These are phyloP conservation scores for Suillus paluster DNA, from an alignment of 768 basidiomycete genomes.

Conservation along the genomic window DNA sequence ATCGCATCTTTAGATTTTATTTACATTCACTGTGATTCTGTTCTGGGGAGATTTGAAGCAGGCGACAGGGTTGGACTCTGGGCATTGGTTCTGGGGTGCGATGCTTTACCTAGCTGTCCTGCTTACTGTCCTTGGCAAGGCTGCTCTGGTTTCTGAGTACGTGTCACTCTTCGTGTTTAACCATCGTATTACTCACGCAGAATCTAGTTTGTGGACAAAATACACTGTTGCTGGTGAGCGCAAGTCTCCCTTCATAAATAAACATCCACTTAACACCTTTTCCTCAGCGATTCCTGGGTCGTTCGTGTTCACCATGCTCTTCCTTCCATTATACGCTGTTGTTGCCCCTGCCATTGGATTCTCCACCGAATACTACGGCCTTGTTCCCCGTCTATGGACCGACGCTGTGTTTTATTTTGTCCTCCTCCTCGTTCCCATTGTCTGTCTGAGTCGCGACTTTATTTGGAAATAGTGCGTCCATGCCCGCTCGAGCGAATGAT, in stretches of 20 bases:
- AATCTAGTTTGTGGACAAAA: slow-evolving; percentile 93
- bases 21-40: slow-evolving; percentile 83
- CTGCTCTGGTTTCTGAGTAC: slow-evolving; percentile 95
- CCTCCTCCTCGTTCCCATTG: slow-evolving; percentile 78
- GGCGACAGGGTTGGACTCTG: slow-evolving; percentile 78
- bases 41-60: slow-evolving; percentile 95
- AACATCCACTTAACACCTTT: slow-evolving; percentile 13
- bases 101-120: slow-evolving; percentile 93
- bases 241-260: background rate
- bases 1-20: slow-evolving; percentile 64
- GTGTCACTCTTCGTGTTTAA: slow-evolving; percentile 34
- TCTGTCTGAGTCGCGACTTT: slow-evolving; percentile 88
- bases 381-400: slow-evolving; percentile 90
- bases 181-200: slow-evolving; percentile 1
- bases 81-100: slow-evolving; percentile 99
- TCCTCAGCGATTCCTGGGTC: slow-evolving; percentile 91
- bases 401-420: slow-evolving; percentile 89
- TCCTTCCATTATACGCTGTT: slow-evolving; percentile 88
- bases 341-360: slow-evolving; percentile 87
- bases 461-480: slow-evolving; percentile 91
- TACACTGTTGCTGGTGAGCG: slow-evolving; percentile 88
- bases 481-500: slow-evolving; percentile 5
- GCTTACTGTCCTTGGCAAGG: slow-evolving; percentile 95
- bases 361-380: slow-evolving; percentile 87
- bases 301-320: slow-evolving; percentile 94